Evolutionary conservation across 805 yeast species (phyloP), one percentile per base, ranked within the genome.

Genomic region (Cyberlindnera americana): DNA sequence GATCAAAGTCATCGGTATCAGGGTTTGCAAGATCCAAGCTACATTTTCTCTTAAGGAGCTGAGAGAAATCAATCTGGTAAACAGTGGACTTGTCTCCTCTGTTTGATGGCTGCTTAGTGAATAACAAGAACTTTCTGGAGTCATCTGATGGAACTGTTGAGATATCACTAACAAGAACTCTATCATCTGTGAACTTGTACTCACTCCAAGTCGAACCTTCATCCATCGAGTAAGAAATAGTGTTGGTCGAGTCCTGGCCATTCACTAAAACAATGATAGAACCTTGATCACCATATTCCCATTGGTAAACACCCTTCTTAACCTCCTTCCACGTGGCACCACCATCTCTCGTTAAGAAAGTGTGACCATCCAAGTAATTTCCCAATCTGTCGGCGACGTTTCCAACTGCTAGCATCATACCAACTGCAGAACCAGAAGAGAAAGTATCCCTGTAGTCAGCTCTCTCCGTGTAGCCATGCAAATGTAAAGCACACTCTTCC

Each of bases 251-350:
- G 22, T 74, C 79, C 4, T 62, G 66, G 6, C 74, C 77, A 28
- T 78, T 70, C 2, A 83, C 91, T 35, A 90, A 59, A 1, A 87
- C 87, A 35, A 93, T 62, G 25, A 93, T 73, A 1, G 95, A 81
- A 14, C 99, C 99, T 48, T 87, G 85, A 61, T 93, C 99, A 47
- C 98, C 98, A 60, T 71, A 93, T 62, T 90, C 98, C 98, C 98
- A 93, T 76, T 83, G 83, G 51, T 77, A 75, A 1, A 78, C 72
- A 4, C 95, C 93, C 44, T 82, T 77, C 43, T 64, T 70, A 21
- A 91, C 67, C 61, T 87, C 95, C 37, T 62, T 75, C 98, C 98
- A 93, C 3, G 89, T 74, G 13, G 78, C 65, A 42, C 99, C 99
- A 2, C 93, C 99, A 63, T 93, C 98, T n/a, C 73, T 69, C 3